Evolutionary conservation across 225 moss, liverwort and hornwort species (phyloP), one percentile per base, ranked within the genome.

Genomic region (Pseudisothecium myosuroides): DNA sequence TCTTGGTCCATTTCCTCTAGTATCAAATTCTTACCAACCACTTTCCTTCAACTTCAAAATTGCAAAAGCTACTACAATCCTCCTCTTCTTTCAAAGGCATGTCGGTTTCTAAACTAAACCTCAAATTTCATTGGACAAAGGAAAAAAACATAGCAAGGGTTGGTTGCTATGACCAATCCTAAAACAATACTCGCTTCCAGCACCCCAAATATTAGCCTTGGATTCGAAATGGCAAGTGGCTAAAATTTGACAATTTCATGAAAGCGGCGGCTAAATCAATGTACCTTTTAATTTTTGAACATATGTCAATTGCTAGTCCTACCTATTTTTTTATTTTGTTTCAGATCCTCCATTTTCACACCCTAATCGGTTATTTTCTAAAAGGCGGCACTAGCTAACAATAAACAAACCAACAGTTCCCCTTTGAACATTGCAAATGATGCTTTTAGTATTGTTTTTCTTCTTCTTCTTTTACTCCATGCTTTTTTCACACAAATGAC

Each of bases 141-240:
- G 10, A 0, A 0, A 1, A 66, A 2, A 4, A 66, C 0, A 66
- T 0, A 36, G 2, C 4, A 36, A 36, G 6, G 19, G 0, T 0
- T 10, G 1, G 11, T 1, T 2, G 9, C 11, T 2, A 34, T 1
- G 6, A 36, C 19, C 36, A 1, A 36, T 1, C 10, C 3, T 36
- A 36, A 19, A 19, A 11, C 3, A 0, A 66, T 66, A 4, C 15
- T 1, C 3, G 2, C 39, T 6, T n/a, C 4, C 0, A n/a, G 4
- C 37, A 19, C 5, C 3, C 20, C 1, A 7, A 1, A 12, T 68
- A 22, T n/a, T n/a, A n/a, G 7, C n/a, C 1, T 68, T n/a, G 7
- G 4, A n/a, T 68, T 39, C 3, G 0, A 68, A n/a, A n/a, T 22
- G 23, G 2, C 13, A n/a, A 39, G 7, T 1, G 1, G 0, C 23